Base-by-base conservation (phyloP, 352 stramenopile genomes). In the Phytophthora nicotianae region DNA sequence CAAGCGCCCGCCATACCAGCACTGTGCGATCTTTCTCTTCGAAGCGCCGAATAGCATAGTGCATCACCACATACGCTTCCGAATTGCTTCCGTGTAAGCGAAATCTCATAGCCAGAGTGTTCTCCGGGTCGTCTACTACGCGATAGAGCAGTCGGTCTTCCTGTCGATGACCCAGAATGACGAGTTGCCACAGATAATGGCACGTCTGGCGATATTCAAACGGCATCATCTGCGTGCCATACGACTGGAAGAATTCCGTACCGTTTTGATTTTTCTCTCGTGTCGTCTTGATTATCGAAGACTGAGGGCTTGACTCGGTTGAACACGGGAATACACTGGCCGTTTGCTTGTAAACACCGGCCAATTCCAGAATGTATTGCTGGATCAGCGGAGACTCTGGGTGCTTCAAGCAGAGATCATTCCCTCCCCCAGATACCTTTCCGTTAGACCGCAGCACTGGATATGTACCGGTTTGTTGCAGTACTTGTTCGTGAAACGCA, bases 171-270 rank as follows among this genome's bases (percentile, higher is more conserved):
- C 40, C 40, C 16, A 65, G 43, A 37, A 40, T 10, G 5, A 48
- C n/a, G 24, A 65, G 52, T 5, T 23, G 41, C 58, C 58, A 65
- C 5, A 65, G 49, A 14, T 41, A 54, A 6, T 58, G n/a, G 27
- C 49, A 54, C 4, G 49, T 65, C 23, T 65, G 58, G 20, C 19
- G 11, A 37, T 50, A 65, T 4, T 48, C 49, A 26, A 65, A 60
- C 1, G 58, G 49, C 40, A 54, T 50, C 8, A 65, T 17, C 23
- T 54, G 29, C 10, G 21, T 53, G 24, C 38, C 40, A 16, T 19
- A 47, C 4, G 40, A 59, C 40, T 59, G 27, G 14, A 64, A 64
- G 8, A 40, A 64, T 9, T 64, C 47, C 0, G 50, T 65, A 3
- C 16, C 13, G 3, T 29, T 43, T 45, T 50, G 17, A n/a, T n/a